Evolutionary conservation across 805 yeast species (phyloP).

Genomic region (Candida parachauliodes): DNA sequence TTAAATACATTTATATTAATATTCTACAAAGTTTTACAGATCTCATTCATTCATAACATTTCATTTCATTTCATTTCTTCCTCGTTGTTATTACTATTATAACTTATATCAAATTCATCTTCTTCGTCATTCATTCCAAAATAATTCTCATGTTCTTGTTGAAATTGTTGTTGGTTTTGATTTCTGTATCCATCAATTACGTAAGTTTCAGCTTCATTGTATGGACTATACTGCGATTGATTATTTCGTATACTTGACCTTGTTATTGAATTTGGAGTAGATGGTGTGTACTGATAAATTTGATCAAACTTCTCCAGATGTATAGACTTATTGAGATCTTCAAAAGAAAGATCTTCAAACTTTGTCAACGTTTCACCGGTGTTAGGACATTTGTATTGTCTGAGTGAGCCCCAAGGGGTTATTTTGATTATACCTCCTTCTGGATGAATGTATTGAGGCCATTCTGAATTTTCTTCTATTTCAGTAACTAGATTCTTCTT

Average conservation of each 20-base stretch:
- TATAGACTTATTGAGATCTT: conserved; percentile 16
- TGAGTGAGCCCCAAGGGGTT: conserved; percentile 60
- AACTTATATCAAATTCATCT: conserved; percentile 13
- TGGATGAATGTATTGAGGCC: conserved; percentile 58
- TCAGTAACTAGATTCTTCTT: conserved; percentile 8
- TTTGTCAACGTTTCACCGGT: conserved; percentile 45
- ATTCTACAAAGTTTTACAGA: too few relatives aligned
- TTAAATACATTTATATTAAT: too few relatives aligned
- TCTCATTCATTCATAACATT: conserved; percentile 2
- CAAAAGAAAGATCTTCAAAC: conserved; percentile 42
- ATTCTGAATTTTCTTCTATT: conserved; percentile 25
- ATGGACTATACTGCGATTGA: conserved; percentile 24
- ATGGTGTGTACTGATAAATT: conserved; percentile 15
- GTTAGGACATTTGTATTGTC: conserved; percentile 37
- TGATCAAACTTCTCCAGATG: conserved; percentile 4
- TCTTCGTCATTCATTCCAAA: conserved; percentile 31
- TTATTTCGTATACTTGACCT: conserved; percentile 6
- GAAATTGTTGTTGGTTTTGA: background rate
- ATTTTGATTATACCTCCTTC: conserved; percentile 60
- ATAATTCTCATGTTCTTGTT: conserved; percentile 33
- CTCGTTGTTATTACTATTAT: background rate
- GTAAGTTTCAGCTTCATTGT: conserved; percentile 37
- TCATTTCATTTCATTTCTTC: conserved; percentile 12
- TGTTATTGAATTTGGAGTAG: conserved; percentile 23
- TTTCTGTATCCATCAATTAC: conserved; percentile 20